Base-by-base conservation (phyloP, 352 stramenopile species). In the Thalassiosira hispida region DNA sequence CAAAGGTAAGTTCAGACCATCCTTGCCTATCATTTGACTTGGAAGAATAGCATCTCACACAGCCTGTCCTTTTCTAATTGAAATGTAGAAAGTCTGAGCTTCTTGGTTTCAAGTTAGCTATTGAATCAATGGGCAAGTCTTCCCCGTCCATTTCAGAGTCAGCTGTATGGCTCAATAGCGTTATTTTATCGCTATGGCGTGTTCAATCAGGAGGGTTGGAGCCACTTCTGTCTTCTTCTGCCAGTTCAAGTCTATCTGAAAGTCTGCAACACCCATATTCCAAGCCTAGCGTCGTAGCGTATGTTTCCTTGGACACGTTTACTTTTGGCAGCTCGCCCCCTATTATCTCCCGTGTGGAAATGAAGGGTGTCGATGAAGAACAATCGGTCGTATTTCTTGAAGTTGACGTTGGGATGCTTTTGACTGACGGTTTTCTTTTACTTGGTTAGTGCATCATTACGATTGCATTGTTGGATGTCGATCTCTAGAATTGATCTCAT, bases 161-260 rank as follows among this genome's bases (percentile, higher is more conserved):
- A 18, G 66, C 70, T 14, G 49, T 77, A 46, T 85, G 77, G 77
- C 47, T 85, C 16, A 85, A 85, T 64, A 22, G 29, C 0, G 64
- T 85, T 1, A 33, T 85, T n/a, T 27, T 31, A 16, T 55, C 2
- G 51, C 18, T 80, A 47, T 85, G 77, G 77, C 56, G 64, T 5
- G 59, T 85, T 9, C 16, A 57, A 46, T 63, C 57, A 0, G 77
- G 77, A 27, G 77, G 77, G 0, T 63, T 85, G 29, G 77, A 85
- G 31, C 70, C 77, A n/a, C 52, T 73, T 8, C 5, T 85, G 6
- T 76, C 77, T 46, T 64, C 49, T n/a, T 52, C 56, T 42, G 22
- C 56, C 7, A 59, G 57, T 29, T 25, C 35, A 44, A 57, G 23
- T 18, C 49, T 85, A 38, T 44, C 35, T 2, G 56, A 64, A 70